Evolutionary conservation across 75 land plant genomes (phyloP).

Genomic region (Sequoiadendron giganteum): DNA sequence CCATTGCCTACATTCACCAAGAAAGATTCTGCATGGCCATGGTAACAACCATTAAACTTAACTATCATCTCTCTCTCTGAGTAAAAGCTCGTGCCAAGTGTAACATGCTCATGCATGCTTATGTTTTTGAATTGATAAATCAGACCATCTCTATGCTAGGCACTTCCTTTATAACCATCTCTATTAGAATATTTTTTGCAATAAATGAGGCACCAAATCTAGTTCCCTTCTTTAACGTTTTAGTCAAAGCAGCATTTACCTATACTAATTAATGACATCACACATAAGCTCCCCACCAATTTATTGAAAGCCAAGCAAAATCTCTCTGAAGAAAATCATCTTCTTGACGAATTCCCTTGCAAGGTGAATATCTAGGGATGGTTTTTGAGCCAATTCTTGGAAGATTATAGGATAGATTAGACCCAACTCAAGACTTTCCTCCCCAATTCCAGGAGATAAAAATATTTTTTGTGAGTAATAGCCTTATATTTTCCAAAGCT

Average conservation of each 20-base stretch:
- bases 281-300: no score
- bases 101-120: constrained; percentile 95
- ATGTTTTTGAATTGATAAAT: constrained; percentile 94
- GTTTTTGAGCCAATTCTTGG: no score
- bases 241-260: constrained; percentile 88
- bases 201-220: constrained; percentile 99
- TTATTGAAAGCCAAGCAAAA: no score
- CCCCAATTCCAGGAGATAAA: no score
- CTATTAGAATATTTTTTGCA: constrained; percentile 80
- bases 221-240: constrained; percentile 92
- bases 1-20: constrained; percentile 99
- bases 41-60: constrained; percentile 98
- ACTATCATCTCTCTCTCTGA: constrained; percentile 64
- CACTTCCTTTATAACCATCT: constrained; percentile 89
- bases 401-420: no score
- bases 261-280: constrained; percentile 5
- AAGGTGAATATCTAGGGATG: no score
- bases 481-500: no score
- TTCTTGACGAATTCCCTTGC: no score
- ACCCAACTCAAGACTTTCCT: no score
- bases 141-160: constrained; percentile 99
- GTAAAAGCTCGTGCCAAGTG: constrained; percentile 95
- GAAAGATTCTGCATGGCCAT: constrained; percentile 95
- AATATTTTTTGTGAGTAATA: no score
- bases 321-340: no score